Evolutionary conservation across 2,329 filamentous ascomycete species (phyloP).

Genomic region (Elsinoe australis): DNA sequence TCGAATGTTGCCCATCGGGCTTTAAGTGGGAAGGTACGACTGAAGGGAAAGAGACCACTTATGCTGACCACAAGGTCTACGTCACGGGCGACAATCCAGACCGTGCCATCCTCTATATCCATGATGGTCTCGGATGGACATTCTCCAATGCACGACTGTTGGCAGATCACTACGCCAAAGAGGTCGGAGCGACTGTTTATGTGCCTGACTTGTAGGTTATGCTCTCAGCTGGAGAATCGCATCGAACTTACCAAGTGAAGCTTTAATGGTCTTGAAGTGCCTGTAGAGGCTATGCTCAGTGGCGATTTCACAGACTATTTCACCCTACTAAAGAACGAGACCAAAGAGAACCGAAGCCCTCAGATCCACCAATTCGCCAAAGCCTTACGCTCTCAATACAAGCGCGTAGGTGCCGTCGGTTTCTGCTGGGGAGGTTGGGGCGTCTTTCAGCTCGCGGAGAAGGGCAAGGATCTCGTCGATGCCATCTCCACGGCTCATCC

Average conservation of each 20-base stretch:
- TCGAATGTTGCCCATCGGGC: slow-evolving; percentile 23
- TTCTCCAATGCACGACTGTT: slow-evolving; percentile 41
- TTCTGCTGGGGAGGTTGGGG: slow-evolving; percentile 50
- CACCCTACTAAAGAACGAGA: slow-evolving; percentile 16
- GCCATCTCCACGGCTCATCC: slow-evolving; percentile 42
- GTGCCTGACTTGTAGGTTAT: slow-evolving; percentile 29
- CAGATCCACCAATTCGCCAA: slow-evolving; percentile 36
- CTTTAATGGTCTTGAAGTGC: neutral
- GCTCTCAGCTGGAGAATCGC: neutral
- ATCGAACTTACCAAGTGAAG: neutral
- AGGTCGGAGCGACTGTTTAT: slow-evolving; percentile 42
- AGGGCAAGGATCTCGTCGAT: slow-evolving; percentile 39
- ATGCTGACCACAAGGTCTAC: slow-evolving; percentile 24
- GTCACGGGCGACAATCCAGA: slow-evolving; percentile 26
- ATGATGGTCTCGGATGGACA: slow-evolving; percentile 38
- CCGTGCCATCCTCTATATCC: slow-evolving; percentile 26
- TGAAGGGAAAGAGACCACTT: slow-evolving; percentile 20
- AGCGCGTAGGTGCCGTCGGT: slow-evolving; percentile 39
- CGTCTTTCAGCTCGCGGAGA: slow-evolving; percentile 40
- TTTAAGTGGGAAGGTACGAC: slow-evolving; percentile 27
- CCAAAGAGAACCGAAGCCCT: slow-evolving; percentile 26
- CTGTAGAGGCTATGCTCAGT: slow-evolving; percentile 20
- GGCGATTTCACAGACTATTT: slow-evolving; percentile 22
- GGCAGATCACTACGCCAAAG: slow-evolving; percentile 41
- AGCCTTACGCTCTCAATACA: slow-evolving; percentile 31